Conservation (phyloP, 768 basidiomycete genomes). For the Pleurotus cornucopiae region DNA sequence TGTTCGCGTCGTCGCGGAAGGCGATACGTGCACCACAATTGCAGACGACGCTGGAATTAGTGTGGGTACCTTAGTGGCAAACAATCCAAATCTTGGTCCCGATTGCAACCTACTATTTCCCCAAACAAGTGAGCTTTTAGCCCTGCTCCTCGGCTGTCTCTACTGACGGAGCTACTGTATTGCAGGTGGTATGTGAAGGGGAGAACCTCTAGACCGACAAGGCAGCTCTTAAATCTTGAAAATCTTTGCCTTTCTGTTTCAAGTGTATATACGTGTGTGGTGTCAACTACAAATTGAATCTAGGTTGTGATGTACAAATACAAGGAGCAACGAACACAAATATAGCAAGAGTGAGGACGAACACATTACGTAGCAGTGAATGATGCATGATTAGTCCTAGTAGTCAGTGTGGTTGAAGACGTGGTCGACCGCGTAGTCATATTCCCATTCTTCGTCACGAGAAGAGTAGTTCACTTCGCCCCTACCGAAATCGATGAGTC, state of each 20-base stretch:
- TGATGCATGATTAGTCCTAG: not conserved
- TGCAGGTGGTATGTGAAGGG: not conserved
- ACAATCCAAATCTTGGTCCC: constrained; percentile 62
- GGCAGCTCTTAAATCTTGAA: not conserved
- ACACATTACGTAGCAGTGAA: no score
- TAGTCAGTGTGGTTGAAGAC: not conserved
- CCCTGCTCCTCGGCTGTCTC: no score
- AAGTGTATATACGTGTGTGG: not conserved
- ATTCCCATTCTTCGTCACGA: not conserved
- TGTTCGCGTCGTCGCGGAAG: constrained; percentile 39
- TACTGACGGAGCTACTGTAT: no score
- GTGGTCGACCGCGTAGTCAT: not conserved
- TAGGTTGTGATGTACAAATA: no score
- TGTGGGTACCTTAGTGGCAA: constrained; percentile 41
- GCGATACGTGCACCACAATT: constrained; percentile 49
- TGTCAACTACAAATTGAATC: no score
- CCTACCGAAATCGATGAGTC: constrained; percentile 48
- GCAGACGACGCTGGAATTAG: constrained; percentile 35
- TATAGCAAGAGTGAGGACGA: no score
- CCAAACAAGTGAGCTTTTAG: constrained; percentile 42
- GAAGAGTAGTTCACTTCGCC: not conserved
- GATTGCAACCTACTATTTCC: constrained; percentile 54
- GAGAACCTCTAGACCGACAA: not conserved
- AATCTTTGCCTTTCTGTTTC: not conserved
- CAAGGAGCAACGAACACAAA: no score